A percentile compares a stretch with the other conserved stretches of the same genome.
Conservation (phyloP, 768 basidiomycete genomes). For the Rubroboletus pulcherrimus region DNA sequence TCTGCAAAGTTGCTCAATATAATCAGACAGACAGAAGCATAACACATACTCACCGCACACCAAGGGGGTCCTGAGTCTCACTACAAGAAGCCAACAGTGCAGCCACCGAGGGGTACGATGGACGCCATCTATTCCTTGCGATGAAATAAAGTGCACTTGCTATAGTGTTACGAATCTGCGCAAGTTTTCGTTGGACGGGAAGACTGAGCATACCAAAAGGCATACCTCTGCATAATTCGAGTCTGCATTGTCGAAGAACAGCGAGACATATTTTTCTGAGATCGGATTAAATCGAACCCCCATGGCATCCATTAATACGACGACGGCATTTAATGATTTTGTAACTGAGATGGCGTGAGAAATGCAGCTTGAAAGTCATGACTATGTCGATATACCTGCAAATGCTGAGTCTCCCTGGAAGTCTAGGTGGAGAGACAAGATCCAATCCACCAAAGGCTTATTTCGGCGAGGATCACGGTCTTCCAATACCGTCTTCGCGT, state of each 20-base stretch:
- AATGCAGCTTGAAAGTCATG: background rate
- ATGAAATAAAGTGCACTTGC: constrained; percentile 62
- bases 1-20: constrained; percentile 32
- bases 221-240: constrained; percentile 83
- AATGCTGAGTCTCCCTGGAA: constrained; percentile 86
- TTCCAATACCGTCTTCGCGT: constrained; percentile 46
- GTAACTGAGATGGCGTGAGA: constrained; percentile 49
- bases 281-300: constrained; percentile 64
- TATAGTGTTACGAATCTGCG: constrained; percentile 65
- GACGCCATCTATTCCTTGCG: constrained; percentile 62
- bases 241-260: constrained; percentile 72
- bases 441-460: constrained; percentile 70
- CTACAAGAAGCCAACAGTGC: constrained; percentile 56
- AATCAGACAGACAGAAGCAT: background rate
- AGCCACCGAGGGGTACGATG: constrained; percentile 53
- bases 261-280: constrained; percentile 63
- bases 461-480: constrained; percentile 80
- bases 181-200: background rate
- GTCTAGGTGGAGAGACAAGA: constrained; percentile 71
- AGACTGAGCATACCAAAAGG: background rate
- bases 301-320: constrained; percentile 61
- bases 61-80: constrained; percentile 52
- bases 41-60: constrained; percentile 44
- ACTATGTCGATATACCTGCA: constrained; percentile 51
- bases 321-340: constrained; percentile 66